phyloP scores from a whole-genome alignment of 2,329 filamentous ascomycete genomes.

The Neocucurbitaria cava region DNA sequence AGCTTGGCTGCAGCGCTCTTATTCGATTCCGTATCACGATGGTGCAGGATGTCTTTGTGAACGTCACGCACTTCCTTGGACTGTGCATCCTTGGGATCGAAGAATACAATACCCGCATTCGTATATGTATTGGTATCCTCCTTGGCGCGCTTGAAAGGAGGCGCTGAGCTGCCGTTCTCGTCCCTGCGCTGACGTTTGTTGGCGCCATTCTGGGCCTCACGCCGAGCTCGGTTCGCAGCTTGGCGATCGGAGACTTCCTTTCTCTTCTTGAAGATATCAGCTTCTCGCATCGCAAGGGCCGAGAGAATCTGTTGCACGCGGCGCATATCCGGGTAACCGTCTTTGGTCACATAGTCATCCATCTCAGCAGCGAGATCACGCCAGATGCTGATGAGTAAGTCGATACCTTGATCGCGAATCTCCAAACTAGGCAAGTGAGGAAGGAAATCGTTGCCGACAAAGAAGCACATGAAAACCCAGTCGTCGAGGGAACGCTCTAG shows the following conservation, averaged over 20 bases:
- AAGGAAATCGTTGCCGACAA: constrained; percentile 97
- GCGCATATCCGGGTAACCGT: constrained; percentile 87
- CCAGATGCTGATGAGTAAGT: constrained; percentile 97
- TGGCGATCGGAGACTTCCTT: constrained; percentile 85
- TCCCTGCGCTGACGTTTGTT: constrained; percentile 43
- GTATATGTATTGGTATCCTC: constrained; percentile 45
- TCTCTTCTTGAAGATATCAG: constrained; percentile 87
- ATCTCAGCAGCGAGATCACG: constrained; percentile 87
- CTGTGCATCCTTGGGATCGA: constrained; percentile 47
- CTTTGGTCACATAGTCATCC: constrained; percentile 95
- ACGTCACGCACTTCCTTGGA: constrained; percentile 57
- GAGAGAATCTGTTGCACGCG: constrained; percentile 87
- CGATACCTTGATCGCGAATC: constrained; percentile 96
- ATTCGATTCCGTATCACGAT: constrained; percentile 77
- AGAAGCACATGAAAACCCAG: constrained; percentile 99
- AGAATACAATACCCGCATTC: constrained; percentile 44
- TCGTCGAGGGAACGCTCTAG: constrained; percentile 94
- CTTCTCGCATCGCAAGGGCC: constrained; percentile 90
- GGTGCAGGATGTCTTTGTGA: constrained; percentile 89
- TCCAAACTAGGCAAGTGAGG: constrained; percentile 97
- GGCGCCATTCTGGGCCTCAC: constrained; percentile 53
- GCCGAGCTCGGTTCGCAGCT: constrained; percentile 71
- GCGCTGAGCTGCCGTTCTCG: constrained; percentile 25
- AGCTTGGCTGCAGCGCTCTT: constrained; percentile 92
- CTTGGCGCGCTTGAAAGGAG: constrained; percentile 43